phyloP scores from a whole-genome alignment of 129 eudicot genomes.

The Logfia minima region DNA sequence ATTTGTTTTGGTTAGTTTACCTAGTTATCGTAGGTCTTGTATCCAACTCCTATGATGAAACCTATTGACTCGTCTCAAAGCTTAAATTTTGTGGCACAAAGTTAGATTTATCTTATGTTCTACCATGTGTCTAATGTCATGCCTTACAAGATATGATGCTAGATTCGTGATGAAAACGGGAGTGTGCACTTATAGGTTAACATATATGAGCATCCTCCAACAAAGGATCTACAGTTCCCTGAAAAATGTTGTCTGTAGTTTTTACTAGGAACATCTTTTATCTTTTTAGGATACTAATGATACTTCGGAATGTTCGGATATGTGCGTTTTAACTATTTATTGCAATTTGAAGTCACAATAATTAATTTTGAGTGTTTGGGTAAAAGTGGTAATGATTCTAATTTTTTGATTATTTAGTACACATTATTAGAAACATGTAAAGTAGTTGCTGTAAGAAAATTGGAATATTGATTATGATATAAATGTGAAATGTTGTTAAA shows the following conservation, averaged over 20 bases:
- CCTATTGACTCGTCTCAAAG: neutral
- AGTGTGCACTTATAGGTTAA: neutral
- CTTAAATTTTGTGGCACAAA: neutral
- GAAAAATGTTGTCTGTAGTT: neutral
- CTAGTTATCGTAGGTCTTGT: neutral
- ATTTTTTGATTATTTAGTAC: neutral
- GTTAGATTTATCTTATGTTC: neutral
- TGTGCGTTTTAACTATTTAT: neutral
- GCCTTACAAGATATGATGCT: neutral
- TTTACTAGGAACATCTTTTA: neutral
- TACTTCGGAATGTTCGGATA: neutral
- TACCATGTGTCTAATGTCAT: neutral
- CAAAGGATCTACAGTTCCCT: neutral
- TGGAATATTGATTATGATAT: neutral
- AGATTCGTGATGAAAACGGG: neutral
- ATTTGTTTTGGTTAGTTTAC: neutral
- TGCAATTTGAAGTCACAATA: neutral
- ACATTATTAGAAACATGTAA: neutral
- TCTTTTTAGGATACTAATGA: neutral
- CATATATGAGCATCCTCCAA: neutral
- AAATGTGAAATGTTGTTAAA: neutral
- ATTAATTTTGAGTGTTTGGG: neutral
- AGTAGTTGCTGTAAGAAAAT: neutral
- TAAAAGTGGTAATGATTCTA: neutral
- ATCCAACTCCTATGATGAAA: neutral